A percentile compares a stretch with the other conserved stretches of the same genome.
phyloP scores from a whole-genome alignment of 345 rosid genomes.

The Dimocarpus longan region DNA sequence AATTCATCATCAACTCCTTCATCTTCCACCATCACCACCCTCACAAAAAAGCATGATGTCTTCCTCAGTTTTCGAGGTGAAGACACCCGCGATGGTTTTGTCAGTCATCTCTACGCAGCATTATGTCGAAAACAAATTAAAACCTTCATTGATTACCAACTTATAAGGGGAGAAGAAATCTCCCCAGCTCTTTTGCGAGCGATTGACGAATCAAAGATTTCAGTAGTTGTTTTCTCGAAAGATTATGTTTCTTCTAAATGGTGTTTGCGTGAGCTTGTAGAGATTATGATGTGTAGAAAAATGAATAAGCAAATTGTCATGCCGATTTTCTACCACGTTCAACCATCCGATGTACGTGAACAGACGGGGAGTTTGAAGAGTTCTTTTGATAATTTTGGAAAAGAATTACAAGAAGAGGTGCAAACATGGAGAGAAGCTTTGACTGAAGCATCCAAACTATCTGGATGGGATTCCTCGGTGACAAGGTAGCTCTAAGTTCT shows the following conservation, averaged over 20 bases:
- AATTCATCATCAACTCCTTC: neutral
- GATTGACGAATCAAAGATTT: neutral
- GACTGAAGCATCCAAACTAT: too few relatives aligned
- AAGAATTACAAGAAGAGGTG: neutral
- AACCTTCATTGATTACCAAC: neutral
- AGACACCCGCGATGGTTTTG: neutral
- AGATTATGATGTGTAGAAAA: neutral
- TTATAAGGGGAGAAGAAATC: neutral
- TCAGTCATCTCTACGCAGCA: neutral
- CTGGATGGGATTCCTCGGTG: too few relatives aligned
- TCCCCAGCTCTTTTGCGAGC: neutral
- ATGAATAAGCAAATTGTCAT: neutral
- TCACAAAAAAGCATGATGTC: neutral
- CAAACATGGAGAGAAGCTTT: neutral
- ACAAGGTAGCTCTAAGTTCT: too few relatives aligned
- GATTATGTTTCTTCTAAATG: neutral
- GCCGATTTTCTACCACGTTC: neutral
- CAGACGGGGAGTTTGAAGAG: too few relatives aligned
- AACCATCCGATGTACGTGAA: too few relatives aligned
- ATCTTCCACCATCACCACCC: neutral
- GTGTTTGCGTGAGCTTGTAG: neutral
- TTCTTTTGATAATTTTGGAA: neutral
- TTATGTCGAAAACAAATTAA: neutral
- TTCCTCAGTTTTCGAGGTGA: neutral
- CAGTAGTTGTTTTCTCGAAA: neutral